Conservation (phyloP, 257 asterid genomes). For the Salvia splendens region DNA sequence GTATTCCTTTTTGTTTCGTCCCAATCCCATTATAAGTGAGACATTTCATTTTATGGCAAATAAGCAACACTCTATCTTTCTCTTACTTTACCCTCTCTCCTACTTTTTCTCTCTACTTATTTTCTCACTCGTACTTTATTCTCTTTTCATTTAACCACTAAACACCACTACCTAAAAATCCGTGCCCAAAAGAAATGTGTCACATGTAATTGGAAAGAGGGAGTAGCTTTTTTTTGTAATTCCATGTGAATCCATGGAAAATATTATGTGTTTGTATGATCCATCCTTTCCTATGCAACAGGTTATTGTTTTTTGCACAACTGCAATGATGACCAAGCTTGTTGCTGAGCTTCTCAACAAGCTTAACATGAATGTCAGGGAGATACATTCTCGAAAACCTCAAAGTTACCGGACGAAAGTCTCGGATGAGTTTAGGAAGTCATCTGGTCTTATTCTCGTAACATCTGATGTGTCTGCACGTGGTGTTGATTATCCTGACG, state of each 20-base stretch:
- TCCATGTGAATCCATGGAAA: neutral
- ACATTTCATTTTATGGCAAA: too few species aligned
- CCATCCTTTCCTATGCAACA: conserved; percentile 32
- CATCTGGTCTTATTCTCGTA: conserved; percentile 90
- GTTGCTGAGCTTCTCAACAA: conserved; percentile 83
- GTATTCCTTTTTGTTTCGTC: too few species aligned
- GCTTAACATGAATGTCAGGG: conserved; percentile 85
- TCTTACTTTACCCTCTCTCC: too few species aligned
- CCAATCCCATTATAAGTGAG: too few species aligned
- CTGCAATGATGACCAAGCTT: conserved; percentile 96
- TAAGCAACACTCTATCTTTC: too few species aligned
- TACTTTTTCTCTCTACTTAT: too few species aligned
- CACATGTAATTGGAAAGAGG: too few species aligned
- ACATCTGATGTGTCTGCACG: conserved; percentile 99
- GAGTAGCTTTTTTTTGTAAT: too few species aligned
- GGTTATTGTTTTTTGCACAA: conserved; percentile 96
- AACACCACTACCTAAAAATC: too few species aligned
- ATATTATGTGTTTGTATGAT: conserved; percentile 3
- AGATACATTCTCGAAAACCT: conserved; percentile 92
- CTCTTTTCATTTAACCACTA: too few species aligned
- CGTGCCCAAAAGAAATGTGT: too few species aligned
- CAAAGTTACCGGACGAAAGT: conserved; percentile 86
- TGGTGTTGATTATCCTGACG: conserved; percentile 98
- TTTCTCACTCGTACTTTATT: too few species aligned
- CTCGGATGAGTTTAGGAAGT: conserved; percentile 92